Conservation (phyloP, 192 early-diverging fungal genomes). For the Allomyces macrogynus region DNA sequence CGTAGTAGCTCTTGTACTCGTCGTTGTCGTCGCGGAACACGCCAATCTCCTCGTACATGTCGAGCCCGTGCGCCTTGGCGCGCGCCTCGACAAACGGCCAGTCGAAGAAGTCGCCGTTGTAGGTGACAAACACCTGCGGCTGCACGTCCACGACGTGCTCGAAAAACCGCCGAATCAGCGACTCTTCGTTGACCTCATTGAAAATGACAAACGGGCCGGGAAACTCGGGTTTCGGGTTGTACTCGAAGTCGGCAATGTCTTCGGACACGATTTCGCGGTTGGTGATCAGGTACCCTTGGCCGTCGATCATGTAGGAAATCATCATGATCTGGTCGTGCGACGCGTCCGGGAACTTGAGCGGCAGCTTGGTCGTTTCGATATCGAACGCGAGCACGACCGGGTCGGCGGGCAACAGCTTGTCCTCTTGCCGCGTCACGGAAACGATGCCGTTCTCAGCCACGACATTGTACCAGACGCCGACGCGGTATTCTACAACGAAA, state of each 20-base stretch:
- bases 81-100: slow-evolving; percentile 90
- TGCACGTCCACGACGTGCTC: slow-evolving; percentile 63
- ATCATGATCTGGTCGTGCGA: slow-evolving; percentile 88
- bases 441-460: slow-evolving; percentile 35
- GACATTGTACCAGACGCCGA: slow-evolving; percentile 88
- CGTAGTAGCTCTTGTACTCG: slow-evolving; percentile 71
- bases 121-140: slow-evolving; percentile 81
- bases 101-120: slow-evolving; percentile 99
- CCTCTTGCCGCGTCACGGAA: slow-evolving; percentile 37
- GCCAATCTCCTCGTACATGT: slow-evolving; percentile 76
- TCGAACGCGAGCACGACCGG: slow-evolving; percentile 89
- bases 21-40: slow-evolving; percentile 57
- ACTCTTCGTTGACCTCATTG: slow-evolving; percentile 75
- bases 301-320: slow-evolving; percentile 99
- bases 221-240: slow-evolving; percentile 88
- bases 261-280: slow-evolving; percentile 87
- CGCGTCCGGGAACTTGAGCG: slow-evolving; percentile 92
- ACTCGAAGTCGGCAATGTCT: slow-evolving; percentile 96
- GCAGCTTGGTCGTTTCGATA: slow-evolving; percentile 95
- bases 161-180: slow-evolving; percentile 68
- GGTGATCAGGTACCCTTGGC: slow-evolving; percentile 86
- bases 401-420: slow-evolving; percentile 80
- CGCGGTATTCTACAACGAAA: slow-evolving; percentile 48
- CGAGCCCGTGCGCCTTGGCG: slow-evolving; percentile 56
- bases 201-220: slow-evolving; percentile 89